Percentiles rank a stretch among this genome's conserved stretches.
These are phyloP conservation scores for Leavenworthia alabamica DNA, from an alignment of 345 rosid species.

Conservation along the genomic window DNA sequence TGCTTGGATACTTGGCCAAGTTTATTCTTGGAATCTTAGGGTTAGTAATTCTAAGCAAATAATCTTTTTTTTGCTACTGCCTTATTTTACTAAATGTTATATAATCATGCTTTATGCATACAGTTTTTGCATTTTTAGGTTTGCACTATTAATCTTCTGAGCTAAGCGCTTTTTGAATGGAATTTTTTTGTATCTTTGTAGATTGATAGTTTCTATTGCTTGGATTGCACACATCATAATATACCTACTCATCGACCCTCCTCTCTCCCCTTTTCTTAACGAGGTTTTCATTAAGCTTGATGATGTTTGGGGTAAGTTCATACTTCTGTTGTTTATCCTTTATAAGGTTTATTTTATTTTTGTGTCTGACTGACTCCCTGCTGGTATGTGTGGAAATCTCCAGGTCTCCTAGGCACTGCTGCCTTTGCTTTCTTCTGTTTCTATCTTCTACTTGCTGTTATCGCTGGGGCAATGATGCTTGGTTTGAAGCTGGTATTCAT, in stretches of 20 bases:
- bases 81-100: background rate
- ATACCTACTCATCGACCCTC: constrained; percentile 74
- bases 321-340: constrained; percentile 1
- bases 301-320: constrained; percentile 74
- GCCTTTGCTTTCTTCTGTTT: constrained; percentile 99
- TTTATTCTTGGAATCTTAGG: constrained; percentile 78
- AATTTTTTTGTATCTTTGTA: constrained; percentile 23
- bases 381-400: constrained; percentile 16
- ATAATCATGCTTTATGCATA: background rate
- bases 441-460: constrained; percentile 92
- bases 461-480: constrained; percentile 99
- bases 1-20: constrained; percentile 92
- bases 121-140: background rate
- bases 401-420: constrained; percentile 95
- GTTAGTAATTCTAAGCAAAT: constrained; percentile 38
- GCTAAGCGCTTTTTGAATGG: constrained; percentile 2
- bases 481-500: constrained; percentile 90
- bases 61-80: background rate
- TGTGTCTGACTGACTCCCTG: background rate
- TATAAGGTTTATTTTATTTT: background rate
- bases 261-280: constrained; percentile 84
- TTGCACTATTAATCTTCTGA: background rate
- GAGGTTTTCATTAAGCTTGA: constrained; percentile 98
- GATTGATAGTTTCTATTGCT: constrained; percentile 91
- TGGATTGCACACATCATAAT: constrained; percentile 93